Evolutionary conservation across 2,329 filamentous ascomycete species (phyloP), one percentile per base, ranked within the genome.

Genomic region (Sarocladium oryzae): DNA sequence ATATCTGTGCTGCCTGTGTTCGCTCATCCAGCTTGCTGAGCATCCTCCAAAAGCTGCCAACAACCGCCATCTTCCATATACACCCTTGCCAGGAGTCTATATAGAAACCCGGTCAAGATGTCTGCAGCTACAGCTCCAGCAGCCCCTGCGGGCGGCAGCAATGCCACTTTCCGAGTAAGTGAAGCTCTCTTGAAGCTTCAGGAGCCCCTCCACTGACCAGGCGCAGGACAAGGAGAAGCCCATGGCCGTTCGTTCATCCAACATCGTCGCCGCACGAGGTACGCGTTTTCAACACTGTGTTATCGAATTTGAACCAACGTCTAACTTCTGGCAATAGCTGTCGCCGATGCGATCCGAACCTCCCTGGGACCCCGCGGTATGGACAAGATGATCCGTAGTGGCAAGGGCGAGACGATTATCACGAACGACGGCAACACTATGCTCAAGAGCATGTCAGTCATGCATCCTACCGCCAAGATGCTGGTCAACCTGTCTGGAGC

Each of bases 401-500:
- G 90, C 68, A 96, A 89, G 75, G 93, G 92, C 73, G 89, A 95
- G 71, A 96, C 91, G 53, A 93, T 97, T 69, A 99, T 99, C 74
- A 99, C 93, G 65, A 99, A 99, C 77, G 93, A 99, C 73, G 93
- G 93, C 69, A 95, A 95, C 76, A 99, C 93, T 53, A 99, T 99
- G 92, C 76, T 99, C 66, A 95, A 88, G 75, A 92, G 92, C 77
- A 97, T 99, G 93, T 88, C 89, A 58, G 93, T 99, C 59, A 90
- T 99, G 86, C 93, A 99, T 68, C 93, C 93, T n/a, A 95, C 95
- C 46, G 93, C 93, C 49, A 96, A 96, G 76, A 99, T 99, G 93
- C 79, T 99, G 60, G 93, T 99, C 64, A 91, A 99, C 70, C 81
- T 99, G 56, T 95, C 92, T 63, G 89, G 93, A 59, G 93, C 93